phyloP scores from a whole-genome alignment of 768 basidiomycete species.

The Roridomyces roridus region DNA sequence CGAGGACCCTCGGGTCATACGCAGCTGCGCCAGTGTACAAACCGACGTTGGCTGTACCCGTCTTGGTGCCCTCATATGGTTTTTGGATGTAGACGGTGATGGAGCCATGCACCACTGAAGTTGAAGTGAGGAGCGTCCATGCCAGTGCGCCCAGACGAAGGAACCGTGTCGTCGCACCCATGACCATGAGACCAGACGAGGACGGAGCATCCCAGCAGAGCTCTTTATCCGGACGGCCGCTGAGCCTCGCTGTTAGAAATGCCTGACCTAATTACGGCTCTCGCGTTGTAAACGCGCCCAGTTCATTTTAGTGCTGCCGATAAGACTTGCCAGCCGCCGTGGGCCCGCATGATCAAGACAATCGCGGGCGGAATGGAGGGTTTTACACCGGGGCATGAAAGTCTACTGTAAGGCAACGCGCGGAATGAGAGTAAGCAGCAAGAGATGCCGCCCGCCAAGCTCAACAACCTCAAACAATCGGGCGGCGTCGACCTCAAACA shows the following conservation, averaged over 20 bases:
- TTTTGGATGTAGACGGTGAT: slow-evolving; percentile 22
- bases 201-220: neutral
- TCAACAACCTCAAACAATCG: too few relatives aligned
- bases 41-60: slow-evolving; percentile 21
- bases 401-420: too few relatives aligned
- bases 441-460: too few relatives aligned
- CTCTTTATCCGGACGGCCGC: slow-evolving; percentile 10
- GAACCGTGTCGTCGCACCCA: neutral
- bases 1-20: slow-evolving; percentile 36
- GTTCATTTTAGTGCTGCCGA: slow-evolving; percentile 14
- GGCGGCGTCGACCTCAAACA: neutral
- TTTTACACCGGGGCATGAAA: neutral
- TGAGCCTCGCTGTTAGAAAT: too few relatives aligned
- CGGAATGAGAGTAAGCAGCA: too few relatives aligned
- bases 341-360: neutral
- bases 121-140: too few relatives aligned
- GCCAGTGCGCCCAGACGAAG: neutral
- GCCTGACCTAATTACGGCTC: too few relatives aligned
- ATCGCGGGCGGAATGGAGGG: neutral
- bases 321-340: slow-evolving; percentile 6
- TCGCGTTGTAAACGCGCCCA: slow-evolving; percentile 14
- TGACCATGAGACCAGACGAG: neutral
- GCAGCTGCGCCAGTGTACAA: slow-evolving; percentile 36
- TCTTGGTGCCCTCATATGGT: slow-evolving; percentile 5
- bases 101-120: slow-evolving; percentile 6